Conservation (phyloP, 306 rosid species). For the Cucurbita ficifolia region DNA sequence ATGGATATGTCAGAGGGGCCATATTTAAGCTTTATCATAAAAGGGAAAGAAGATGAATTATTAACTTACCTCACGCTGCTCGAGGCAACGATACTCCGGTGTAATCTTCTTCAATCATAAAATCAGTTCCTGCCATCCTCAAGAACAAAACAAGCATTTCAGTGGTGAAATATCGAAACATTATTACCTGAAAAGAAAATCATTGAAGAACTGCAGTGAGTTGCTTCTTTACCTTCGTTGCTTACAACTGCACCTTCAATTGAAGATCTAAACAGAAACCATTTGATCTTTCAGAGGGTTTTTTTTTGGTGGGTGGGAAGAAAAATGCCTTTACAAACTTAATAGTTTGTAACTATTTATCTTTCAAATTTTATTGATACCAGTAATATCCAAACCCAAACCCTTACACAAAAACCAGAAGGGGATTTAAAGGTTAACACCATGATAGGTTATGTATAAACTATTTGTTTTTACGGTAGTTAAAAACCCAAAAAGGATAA, state of each 20-base stretch:
- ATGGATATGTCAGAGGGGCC: constrained; percentile 7
- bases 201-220: not conserved
- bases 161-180: not conserved
- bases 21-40: not conserved
- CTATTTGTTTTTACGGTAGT: constrained; percentile 9
- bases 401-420: constrained; percentile 52
- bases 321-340: not conserved
- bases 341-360: not conserved
- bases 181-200: not conserved
- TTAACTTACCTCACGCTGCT: constrained; percentile 4
- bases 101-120: constrained; percentile 8
- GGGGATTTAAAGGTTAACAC: constrained; percentile 34
- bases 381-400: constrained; percentile 19
- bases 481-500: not conserved
- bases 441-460: not conserved
- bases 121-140: constrained; percentile 10
- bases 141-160: not conserved
- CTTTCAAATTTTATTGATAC: constrained; percentile 24
- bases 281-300: not conserved
- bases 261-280: constrained; percentile 2
- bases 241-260: not conserved
- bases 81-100: constrained; percentile 2
- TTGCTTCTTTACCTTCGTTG: not conserved
- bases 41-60: not conserved
- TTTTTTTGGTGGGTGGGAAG: not conserved